These are phyloP conservation scores for Dalechampia spathulata DNA, from an alignment of 441 rosid species.

Conservation along the genomic window DNA sequence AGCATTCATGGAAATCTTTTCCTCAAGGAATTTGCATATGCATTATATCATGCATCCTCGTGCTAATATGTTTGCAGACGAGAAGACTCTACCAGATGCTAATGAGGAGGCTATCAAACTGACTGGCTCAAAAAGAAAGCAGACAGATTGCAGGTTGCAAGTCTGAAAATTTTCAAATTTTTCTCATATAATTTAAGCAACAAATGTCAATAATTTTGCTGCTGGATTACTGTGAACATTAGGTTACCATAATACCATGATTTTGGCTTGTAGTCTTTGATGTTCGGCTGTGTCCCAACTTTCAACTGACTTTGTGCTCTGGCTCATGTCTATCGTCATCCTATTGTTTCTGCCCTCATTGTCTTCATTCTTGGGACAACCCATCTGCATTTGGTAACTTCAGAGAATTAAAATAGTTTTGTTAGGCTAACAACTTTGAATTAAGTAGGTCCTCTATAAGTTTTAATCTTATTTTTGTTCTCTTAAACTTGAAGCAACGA, in stretches of 20 bases:
- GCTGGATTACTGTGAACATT: not conserved
- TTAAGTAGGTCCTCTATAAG: not conserved
- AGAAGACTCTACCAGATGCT: constrained; percentile 27
- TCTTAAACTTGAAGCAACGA: not conserved
- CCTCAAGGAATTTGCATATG: constrained; percentile 2
- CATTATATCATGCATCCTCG: constrained; percentile 12
- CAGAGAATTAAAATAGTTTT: not conserved
- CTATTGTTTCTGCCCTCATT: too few species aligned
- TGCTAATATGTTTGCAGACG: constrained; percentile 37
- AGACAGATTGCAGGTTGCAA: constrained; percentile 47
- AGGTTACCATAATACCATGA: too few species aligned
- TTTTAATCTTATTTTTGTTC: not conserved
- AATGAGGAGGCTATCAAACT: constrained; percentile 33
- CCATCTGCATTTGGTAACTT: not conserved
- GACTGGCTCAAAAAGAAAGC: constrained; percentile 61
- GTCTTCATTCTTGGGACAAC: not conserved
- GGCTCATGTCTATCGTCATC: too few species aligned
- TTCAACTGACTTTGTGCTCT: too few species aligned
- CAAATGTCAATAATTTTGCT: not conserved
- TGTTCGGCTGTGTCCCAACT: too few species aligned
- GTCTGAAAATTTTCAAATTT: not conserved
- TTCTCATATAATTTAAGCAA: not conserved
- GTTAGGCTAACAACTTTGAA: not conserved
- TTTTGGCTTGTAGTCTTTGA: too few species aligned
- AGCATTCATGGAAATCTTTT: constrained; percentile 5